Conservation (phyloP, 2,329 filamentous ascomycete species). For the Colletotrichum agaves region DNA sequence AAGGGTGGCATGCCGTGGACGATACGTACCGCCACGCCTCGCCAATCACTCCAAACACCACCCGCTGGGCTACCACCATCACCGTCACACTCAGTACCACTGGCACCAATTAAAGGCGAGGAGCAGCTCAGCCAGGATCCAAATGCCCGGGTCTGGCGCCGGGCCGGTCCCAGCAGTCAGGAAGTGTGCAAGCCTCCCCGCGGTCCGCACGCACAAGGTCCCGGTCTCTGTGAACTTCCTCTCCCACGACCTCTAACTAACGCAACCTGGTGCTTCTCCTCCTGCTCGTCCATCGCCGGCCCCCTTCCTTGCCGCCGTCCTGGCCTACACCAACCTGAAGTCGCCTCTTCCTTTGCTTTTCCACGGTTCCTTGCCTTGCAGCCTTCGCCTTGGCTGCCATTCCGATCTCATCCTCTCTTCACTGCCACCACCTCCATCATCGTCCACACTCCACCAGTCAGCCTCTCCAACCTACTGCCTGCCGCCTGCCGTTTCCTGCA, state of each 20-base stretch:
- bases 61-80: too few species aligned
- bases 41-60: too few species aligned
- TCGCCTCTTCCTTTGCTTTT: neutral
- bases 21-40: too few species aligned
- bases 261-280: neutral
- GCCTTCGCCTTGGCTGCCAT: neutral
- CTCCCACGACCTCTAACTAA: neutral
- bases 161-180: slow-evolving; percentile 21
- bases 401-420: neutral
- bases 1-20: too few species aligned
- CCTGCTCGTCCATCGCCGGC: too few species aligned
- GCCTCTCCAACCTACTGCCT: neutral
- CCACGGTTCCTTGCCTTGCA: neutral
- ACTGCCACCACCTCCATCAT: slow-evolving; percentile 2
- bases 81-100: too few species aligned
- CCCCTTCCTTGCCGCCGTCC: neutral
- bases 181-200: slow-evolving; percentile 23
- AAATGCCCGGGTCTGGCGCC: slow-evolving; percentile 7
- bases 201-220: slow-evolving; percentile 23
- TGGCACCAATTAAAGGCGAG: too few species aligned
- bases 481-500: neutral
- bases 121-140: neutral
- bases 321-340: neutral
- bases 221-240: neutral
- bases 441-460: neutral